Evolutionary conservation across 2,329 filamentous ascomycete species (phyloP), one percentile per base, ranked within the genome.

Genomic region (Xylaria polymorpha): DNA sequence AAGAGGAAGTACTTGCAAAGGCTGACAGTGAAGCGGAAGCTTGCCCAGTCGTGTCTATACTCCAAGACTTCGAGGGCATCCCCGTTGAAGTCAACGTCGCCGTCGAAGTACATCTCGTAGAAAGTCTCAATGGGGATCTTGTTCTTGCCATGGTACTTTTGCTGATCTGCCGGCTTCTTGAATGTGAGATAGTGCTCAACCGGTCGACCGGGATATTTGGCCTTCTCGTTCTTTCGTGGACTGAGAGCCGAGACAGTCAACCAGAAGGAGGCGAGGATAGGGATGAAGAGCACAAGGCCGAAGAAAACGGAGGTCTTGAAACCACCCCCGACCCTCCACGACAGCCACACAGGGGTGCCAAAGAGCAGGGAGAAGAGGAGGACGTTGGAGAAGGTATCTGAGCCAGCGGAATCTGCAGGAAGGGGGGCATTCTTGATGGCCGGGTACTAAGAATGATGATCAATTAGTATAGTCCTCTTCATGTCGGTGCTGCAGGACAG

Each of bases 91-190:
- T 97, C 94, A 72, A 97, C 94, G 67, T 97, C 90, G 68, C 93
- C 94, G 79, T 96, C 92, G 82, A 98, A 97, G 87, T 98, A 98
- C 92, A 95, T 97, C 83, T 98, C 94, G 80, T 97, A 91, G 86
- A 98, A 98, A 29, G 94, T 97, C 85, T 97, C 91, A 86, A 97
- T 91, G 64, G 94, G 91, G 70, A 96, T 94, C 84, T 92, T 94
- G 83, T 88, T 92, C 81, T 87, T 87, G 81, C 93, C 93, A 74
- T 87, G 86, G 84, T 94, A 96, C 83, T 90, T 93, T 77, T 80
- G 78, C 77, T 85, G 79, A 77, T 89, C 86, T 65, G 81, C 80
- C n/a, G 83, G 81, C 74, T 87, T 87, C 83, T 94, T 92, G 86
- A 96, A 96, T 70, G 88, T 91, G 74, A 96, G 89, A 84, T 98